Base-by-base conservation (phyloP, 331 rosid genomes). In the Quercus lobata region DNA sequence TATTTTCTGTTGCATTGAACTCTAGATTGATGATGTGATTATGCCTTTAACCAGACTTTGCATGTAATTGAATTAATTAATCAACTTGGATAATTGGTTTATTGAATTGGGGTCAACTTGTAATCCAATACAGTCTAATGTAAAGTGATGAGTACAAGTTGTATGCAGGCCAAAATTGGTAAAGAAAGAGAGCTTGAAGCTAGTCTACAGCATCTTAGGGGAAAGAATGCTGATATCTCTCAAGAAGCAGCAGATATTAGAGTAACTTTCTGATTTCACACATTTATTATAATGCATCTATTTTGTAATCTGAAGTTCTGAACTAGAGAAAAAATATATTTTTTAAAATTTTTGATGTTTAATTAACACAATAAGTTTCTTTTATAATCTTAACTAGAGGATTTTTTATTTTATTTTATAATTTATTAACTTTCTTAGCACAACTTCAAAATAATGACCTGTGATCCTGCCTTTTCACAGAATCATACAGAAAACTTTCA, bases 171-270 rank as follows among this genome's bases (percentile, higher is more conserved):
- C 7, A 92, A 89, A 83, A 84, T 79, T 0, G 93, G 89, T 60
- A 86, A 80, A 57, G 30, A 79, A 79, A 74, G 79, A 41, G 90
- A 85, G 74, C 81, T 93, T 41, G 88, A 91, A 86, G 90, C 83
- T 57, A 81, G 88, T 70, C 83, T 95, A 34, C 92, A 85, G 84
- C 79, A 71, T 71, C 92, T 95, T 54, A 77, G 97, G 32, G 96
- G 97, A 66, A 16, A 78, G 81, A 81, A 79, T 49, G 84, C 80
- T 46, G 92, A 89, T 80, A 82, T 87, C 75, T 90, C 91, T 77
- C 75, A 73, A 30, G 97, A 95, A 90, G 90, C 87, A 61, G 83
- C 87, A 21, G 96, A 92, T 83, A 95, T 92, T 46, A 82, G 75
- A 84, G 96, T 92, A 84, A 24, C 66, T 54, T 78, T 60, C 19